phyloP scores from a whole-genome alignment of 495 filamentous ascomycete species.

The Sporormia fimetaria region DNA sequence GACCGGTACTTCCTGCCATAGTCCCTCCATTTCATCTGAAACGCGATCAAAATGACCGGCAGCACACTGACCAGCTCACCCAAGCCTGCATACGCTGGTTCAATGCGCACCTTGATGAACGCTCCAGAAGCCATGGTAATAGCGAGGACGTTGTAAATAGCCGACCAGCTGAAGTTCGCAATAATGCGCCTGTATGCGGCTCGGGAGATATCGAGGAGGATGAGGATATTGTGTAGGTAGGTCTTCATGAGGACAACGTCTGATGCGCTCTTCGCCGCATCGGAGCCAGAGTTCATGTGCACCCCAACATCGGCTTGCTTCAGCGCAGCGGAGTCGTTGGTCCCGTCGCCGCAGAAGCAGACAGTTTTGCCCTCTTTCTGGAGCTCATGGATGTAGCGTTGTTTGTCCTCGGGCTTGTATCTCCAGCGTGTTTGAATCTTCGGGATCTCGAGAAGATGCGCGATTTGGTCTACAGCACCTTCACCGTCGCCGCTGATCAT shows the following conservation, averaged over 20 bases:
- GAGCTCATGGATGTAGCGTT: slow-evolving; percentile 45
- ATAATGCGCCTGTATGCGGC: slow-evolving; percentile 45
- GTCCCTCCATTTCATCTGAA: slow-evolving; percentile 36
- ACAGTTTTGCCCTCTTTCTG: slow-evolving; percentile 32
- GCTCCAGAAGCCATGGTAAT: slow-evolving; percentile 60
- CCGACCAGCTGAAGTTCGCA: slow-evolving; percentile 66
- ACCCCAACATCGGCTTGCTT: slow-evolving; percentile 63
- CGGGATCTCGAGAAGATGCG: slow-evolving; percentile 43
- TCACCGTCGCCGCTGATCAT: slow-evolving; percentile 63
- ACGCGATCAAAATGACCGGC: slow-evolving; percentile 54
- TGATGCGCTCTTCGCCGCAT: slow-evolving; percentile 55
- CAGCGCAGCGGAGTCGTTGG: slow-evolving; percentile 68
- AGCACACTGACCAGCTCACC: slow-evolving; percentile 70
- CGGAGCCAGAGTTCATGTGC: slow-evolving; percentile 50
- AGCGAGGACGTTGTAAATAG: slow-evolving; percentile 63
- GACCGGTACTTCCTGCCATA: slow-evolving; percentile 13
- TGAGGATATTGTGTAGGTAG: slow-evolving; percentile 44
- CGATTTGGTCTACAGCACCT: slow-evolving; percentile 45
- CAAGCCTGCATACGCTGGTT: slow-evolving; percentile 61
- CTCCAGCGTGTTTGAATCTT: slow-evolving; percentile 37
- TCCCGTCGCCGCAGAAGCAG: slow-evolving; percentile 68
- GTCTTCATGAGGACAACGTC: slow-evolving; percentile 58
- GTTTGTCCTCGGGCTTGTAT: slow-evolving; percentile 52
- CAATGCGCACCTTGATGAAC: slow-evolving; percentile 52
- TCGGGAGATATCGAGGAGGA: slow-evolving; percentile 47